Base-by-base conservation (phyloP, 352 stramenopile genomes). In the Phytophthora aleatoria region DNA sequence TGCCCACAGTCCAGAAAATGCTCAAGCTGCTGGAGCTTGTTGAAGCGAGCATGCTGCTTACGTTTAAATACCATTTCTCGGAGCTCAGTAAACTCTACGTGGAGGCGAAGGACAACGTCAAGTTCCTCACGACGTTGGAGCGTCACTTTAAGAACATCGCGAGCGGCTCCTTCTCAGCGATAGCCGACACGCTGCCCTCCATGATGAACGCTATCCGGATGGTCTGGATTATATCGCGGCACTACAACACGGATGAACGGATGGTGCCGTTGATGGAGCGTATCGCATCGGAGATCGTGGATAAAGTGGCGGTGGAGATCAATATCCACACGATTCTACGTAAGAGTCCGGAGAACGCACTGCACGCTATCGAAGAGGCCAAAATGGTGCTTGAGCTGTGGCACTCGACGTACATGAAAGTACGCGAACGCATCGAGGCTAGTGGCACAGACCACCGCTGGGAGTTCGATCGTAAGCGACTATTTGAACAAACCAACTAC, bases 161-260 rank as follows among this genome's bases (percentile, higher is more conserved):
- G 0, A 89, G 78, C 24, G 96, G 94, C 0, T 97, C 88, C 2
- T 98, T 98, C 61, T 78, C 77, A 9, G 85, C 90, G 0, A 98
- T 98, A 45, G 83, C 94, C 0, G 95, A 99, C 51, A 98, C 92
- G 28, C 63, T 99, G 6, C 92, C 88, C 20, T 97, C 91, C 3
- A 98, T 99, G 95, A 97, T 99, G 88, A 98, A 98, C 58, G 92
- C 92, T 1, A 97, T 99, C 43, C 88, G 91, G 2, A 98, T 99
- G 95, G 94, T 99, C 10, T 99, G 96, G 96, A 98, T 98, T 64
- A 98, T 99, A 49, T 99, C 95, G 24, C 75, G 96, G 0, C 95
- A 99, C 62, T 99, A 98, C 79, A 99, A 99, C 64, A 98, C 92
- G n/a, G 96, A 99, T 52, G 92, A 99, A 59, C 83, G 95, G 3